A percentile compares a stretch with the other conserved stretches of the same genome.
These are phyloP conservation scores for Prunus fruticosa DNA, from an alignment of 306 rosid genomes.

Conservation along the genomic window DNA sequence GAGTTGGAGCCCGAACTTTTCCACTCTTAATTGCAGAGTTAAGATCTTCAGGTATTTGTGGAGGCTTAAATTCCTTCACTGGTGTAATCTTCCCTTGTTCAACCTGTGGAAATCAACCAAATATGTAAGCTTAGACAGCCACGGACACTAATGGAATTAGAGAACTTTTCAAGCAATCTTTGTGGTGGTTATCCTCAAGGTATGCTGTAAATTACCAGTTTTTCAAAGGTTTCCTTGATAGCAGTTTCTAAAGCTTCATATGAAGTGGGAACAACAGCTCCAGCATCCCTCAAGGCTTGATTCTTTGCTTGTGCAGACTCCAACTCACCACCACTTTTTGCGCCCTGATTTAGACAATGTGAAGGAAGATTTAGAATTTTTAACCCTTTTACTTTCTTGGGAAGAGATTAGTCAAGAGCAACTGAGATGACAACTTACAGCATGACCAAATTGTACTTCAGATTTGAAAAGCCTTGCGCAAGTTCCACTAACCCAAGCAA, in stretches of 20 bases:
- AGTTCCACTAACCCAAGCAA: constrained; percentile 99
- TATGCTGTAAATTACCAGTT: constrained; percentile 58
- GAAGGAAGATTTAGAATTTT: constrained; percentile 15
- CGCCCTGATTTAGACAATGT: constrained; percentile 57
- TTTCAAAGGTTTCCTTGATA: constrained; percentile 81
- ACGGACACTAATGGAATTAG: not conserved
- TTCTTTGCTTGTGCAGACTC: constrained; percentile 99
- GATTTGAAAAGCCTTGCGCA: constrained; percentile 98
- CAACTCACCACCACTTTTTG: constrained; percentile 98
- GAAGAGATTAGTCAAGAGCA: constrained; percentile 5
- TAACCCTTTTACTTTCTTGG: constrained; percentile 7
- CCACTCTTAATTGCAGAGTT: constrained; percentile 84
- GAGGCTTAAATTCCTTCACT: constrained; percentile 85
- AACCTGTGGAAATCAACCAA: constrained; percentile 40
- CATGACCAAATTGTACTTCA: constrained; percentile 99
- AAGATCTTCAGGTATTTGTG: constrained; percentile 95
- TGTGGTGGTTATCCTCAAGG: constrained; percentile 6
- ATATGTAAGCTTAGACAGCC: not conserved
- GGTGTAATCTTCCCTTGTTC: constrained; percentile 71
- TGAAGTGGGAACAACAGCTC: constrained; percentile 97
- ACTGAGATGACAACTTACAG: constrained; percentile 58
- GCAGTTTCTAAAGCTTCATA: constrained; percentile 76
- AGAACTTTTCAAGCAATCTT: not conserved
- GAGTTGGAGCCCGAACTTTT: constrained; percentile 99
- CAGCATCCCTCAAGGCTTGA: constrained; percentile 89